These are phyloP conservation scores for Penicillium cinerascens DNA, from an alignment of 495 filamentous ascomycete genomes.

Conservation along the genomic window DNA sequence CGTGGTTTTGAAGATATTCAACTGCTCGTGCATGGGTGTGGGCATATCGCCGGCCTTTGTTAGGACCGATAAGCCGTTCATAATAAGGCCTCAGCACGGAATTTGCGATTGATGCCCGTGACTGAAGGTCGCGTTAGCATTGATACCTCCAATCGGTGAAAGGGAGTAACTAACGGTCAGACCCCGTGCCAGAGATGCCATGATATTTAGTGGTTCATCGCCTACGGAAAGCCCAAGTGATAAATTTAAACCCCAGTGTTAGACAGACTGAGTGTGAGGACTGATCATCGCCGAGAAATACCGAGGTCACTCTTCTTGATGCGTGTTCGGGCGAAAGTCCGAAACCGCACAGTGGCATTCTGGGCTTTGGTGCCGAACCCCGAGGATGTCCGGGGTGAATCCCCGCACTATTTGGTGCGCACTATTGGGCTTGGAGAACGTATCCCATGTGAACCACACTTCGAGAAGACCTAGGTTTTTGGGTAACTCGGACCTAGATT, in stretches of 20 bases:
- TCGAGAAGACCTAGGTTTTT: background rate
- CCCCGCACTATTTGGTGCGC: background rate
- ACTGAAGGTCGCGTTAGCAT: background rate
- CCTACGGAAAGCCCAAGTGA: background rate
- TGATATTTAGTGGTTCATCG: background rate
- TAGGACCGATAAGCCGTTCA: background rate
- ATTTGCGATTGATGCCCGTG: background rate
- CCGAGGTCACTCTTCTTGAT: background rate
- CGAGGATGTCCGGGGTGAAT: background rate
- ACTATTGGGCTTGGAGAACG: background rate
- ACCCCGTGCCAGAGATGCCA: background rate
- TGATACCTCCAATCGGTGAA: background rate
- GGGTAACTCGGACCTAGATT: background rate
- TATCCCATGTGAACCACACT: background rate
- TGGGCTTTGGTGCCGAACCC: background rate
- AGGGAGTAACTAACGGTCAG: background rate
- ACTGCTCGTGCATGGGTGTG: slow-evolving; percentile 15
- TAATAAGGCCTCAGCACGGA: background rate
- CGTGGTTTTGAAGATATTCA: slow-evolving; percentile 16
- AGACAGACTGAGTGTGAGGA: background rate
- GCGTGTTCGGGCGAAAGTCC: background rate
- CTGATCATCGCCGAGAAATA: background rate
- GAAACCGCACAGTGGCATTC: background rate
- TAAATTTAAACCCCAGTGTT: background rate
- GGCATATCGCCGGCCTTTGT: background rate